Conservation (phyloP, 2,329 filamentous ascomycete species). For the Scytalidium sp. region DNA sequence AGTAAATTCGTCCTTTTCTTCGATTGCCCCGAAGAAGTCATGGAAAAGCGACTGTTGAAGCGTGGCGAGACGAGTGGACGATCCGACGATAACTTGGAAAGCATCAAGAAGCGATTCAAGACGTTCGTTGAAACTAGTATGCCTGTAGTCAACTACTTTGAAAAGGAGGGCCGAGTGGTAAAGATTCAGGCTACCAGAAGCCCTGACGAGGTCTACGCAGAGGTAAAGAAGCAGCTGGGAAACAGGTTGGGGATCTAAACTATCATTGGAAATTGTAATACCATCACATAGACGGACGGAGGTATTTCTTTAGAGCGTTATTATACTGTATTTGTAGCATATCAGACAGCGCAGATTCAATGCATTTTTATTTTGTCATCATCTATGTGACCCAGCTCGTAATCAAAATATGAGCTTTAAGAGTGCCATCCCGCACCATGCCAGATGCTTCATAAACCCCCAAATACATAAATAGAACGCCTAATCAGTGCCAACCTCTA, state of each 20-base stretch:
- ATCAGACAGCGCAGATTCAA: background rate
- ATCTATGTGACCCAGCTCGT: background rate
- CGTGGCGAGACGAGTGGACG: slow-evolving; percentile 90
- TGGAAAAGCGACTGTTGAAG: slow-evolving; percentile 81
- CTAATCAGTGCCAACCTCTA: slow-evolving; percentile 32
- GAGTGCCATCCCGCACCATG: slow-evolving; percentile 21
- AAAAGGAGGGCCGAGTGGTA: slow-evolving; percentile 72
- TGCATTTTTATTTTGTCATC: background rate
- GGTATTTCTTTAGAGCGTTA: background rate
- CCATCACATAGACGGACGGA: background rate
- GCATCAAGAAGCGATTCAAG: slow-evolving; percentile 93
- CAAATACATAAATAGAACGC: slow-evolving; percentile 18
- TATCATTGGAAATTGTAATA: background rate
- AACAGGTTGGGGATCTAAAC: slow-evolving; percentile 41
- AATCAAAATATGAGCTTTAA: background rate
- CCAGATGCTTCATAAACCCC: slow-evolving; percentile 27
- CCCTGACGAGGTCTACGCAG: slow-evolving; percentile 60
- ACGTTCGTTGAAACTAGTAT: slow-evolving; percentile 95
- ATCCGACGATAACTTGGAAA: slow-evolving; percentile 90
- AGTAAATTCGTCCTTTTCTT: slow-evolving; percentile 89
- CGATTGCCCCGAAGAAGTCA: slow-evolving; percentile 85
- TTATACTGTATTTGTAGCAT: background rate
- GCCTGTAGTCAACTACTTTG: slow-evolving; percentile 89
- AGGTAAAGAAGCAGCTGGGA: slow-evolving; percentile 48
- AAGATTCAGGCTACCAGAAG: slow-evolving; percentile 69